These are phyloP conservation scores for Filobasidium floriforme DNA, from an alignment of 768 basidiomycete genomes.

Conservation along the genomic window DNA sequence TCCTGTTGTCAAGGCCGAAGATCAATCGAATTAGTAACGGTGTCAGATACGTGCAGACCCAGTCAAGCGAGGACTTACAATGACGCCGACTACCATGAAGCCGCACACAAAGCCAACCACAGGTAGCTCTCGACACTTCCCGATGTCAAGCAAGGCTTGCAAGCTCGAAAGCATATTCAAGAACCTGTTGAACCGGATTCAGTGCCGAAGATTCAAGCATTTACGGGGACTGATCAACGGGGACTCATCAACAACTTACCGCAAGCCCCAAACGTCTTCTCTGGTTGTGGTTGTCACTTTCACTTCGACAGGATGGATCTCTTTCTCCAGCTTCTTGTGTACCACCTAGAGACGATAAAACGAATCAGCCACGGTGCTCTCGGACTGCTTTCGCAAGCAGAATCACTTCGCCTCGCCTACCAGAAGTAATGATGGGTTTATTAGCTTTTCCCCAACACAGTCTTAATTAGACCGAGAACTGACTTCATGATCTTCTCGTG, in stretches of 20 bases:
- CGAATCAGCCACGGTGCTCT: background rate
- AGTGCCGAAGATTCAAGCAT: conserved; percentile 13
- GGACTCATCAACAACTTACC: conserved; percentile 48
- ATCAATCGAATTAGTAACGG: background rate
- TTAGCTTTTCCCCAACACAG: background rate
- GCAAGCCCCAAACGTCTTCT: conserved; percentile 71
- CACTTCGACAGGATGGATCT: conserved; percentile 58
- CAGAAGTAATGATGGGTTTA: background rate
- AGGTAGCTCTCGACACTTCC: conserved; percentile 67
- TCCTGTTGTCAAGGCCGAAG: conserved; percentile 29
- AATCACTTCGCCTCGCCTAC: conserved; percentile 31
- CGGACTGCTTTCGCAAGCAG: conserved; percentile 6
- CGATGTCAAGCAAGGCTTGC: conserved; percentile 48
- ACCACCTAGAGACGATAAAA: conserved; percentile 51
- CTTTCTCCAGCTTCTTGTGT: conserved; percentile 68
- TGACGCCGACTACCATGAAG: conserved; percentile 63
- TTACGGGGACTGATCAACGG: conserved; percentile 17
- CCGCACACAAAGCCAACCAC: conserved; percentile 68
- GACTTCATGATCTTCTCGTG: conserved; percentile 42
- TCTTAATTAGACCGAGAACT: background rate
- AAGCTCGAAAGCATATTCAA: conserved; percentile 65
- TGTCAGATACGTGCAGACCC: background rate
- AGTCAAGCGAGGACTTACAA: conserved; percentile 45
- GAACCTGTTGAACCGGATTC: conserved; percentile 49
- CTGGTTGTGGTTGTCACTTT: conserved; percentile 51